These are phyloP conservation scores for Crithidia bombi DNA, from an alignment of 208 protist species.

Conservation along the genomic window DNA sequence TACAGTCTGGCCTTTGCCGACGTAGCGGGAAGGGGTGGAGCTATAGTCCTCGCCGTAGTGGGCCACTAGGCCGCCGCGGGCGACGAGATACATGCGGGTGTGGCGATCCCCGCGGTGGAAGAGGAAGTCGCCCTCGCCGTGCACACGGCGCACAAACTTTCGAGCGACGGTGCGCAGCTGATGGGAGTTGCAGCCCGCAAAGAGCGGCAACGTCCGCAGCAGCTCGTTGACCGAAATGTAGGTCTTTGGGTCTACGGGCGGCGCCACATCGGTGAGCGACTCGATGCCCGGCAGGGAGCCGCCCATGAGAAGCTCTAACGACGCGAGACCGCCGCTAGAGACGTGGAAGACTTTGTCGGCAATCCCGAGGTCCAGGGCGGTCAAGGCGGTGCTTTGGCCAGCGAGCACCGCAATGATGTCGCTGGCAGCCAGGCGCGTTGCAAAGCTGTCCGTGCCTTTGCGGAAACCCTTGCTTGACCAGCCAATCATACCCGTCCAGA, in stretches of 20 bases:
- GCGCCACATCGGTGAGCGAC: conserved; percentile 73
- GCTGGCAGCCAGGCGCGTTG: conserved; percentile 48
- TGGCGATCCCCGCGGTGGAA: conserved; percentile 65
- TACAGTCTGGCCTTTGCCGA: conserved; percentile 64
- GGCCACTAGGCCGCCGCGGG: conserved; percentile 65
- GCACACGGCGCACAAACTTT: conserved; percentile 66
- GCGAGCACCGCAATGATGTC: conserved; percentile 67
- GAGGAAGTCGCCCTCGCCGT: conserved; percentile 78
- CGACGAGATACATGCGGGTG: conserved; percentile 69
- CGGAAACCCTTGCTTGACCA: conserved; percentile 92
- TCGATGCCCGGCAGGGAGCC: conserved; percentile 86
- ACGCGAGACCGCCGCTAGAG: conserved; percentile 97
- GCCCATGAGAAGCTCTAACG: conserved; percentile 98
- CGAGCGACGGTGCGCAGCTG: conserved; percentile 59
- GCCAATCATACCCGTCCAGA: conserved; percentile 97
- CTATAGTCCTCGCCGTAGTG: conserved; percentile 54
- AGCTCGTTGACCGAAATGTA: conserved; percentile 65
- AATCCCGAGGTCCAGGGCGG: conserved; percentile 45
- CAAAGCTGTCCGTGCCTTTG: conserved; percentile 68
- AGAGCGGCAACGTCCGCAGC: conserved; percentile 69
- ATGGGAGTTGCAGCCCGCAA: conserved; percentile 75
- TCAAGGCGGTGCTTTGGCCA: conserved; percentile 51
- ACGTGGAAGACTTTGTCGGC: conserved; percentile 91
- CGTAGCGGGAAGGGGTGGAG: conserved; percentile 59
- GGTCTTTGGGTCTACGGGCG: conserved; percentile 33